Evolutionary conservation across 257 asterid genomes (phyloP).

Genomic region (Cruciata laevipes): DNA sequence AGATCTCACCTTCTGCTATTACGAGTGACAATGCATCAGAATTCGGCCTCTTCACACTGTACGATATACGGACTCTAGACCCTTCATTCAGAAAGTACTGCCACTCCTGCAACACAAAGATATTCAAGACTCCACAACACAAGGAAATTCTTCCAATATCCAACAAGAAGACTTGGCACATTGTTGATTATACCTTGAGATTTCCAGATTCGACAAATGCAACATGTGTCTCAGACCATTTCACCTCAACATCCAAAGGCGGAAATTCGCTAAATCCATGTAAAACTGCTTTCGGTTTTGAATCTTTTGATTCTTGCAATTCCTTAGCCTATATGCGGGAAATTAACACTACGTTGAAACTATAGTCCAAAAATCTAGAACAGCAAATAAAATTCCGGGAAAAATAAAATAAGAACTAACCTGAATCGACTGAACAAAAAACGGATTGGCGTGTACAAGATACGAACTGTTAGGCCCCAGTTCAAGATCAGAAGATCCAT

Average conservation of each 20-base stretch:
- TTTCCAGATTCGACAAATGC: slow-evolving; percentile 14
- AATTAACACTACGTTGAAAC: not conserved
- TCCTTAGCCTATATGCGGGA: slow-evolving; percentile 17
- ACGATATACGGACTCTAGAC: slow-evolving; percentile 15
- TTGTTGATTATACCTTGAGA: slow-evolving; percentile 8
- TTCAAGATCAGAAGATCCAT: slow-evolving; percentile 21
- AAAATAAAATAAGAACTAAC: not conserved
- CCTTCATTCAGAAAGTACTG: slow-evolving; percentile 22
- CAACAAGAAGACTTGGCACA: not conserved
- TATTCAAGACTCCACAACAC: not conserved
- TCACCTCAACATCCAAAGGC: slow-evolving; percentile 18
- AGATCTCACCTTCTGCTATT: slow-evolving; percentile 19
- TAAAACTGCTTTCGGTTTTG: slow-evolving; percentile 16
- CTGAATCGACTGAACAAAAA: slow-evolving; percentile 21
- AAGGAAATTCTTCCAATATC: not conserved
- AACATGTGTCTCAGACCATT: slow-evolving; percentile 22
- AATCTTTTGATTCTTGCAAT: slow-evolving; percentile 10
- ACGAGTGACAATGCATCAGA: slow-evolving; percentile 20
- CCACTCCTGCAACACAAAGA: slow-evolving; percentile 18
- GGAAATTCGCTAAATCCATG: slow-evolving; percentile 20
- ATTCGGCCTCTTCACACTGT: slow-evolving; percentile 16
- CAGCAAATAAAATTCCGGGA: not conserved
- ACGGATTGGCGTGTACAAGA: slow-evolving; percentile 17
- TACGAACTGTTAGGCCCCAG: slow-evolving; percentile 18
- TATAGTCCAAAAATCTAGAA: not conserved